These are phyloP conservation scores for Metschnikowia reukaufii DNA, from an alignment of 805 yeast genomes.

Conservation along the genomic window DNA sequence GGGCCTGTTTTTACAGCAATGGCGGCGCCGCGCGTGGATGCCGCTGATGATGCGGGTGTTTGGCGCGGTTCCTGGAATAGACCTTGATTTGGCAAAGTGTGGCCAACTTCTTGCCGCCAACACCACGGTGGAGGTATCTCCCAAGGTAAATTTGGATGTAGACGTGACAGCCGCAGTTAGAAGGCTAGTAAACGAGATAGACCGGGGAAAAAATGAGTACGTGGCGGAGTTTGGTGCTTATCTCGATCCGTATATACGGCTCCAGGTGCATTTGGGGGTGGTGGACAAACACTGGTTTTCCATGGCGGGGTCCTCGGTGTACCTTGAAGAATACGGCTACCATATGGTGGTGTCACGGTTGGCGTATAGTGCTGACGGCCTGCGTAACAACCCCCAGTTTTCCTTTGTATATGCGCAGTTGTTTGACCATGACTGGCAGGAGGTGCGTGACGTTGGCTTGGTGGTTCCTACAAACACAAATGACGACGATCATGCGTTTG, in stretches of 20 bases:
- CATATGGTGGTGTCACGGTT: slow-evolving; percentile 25
- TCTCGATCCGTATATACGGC: slow-evolving; percentile 13
- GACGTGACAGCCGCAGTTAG: slow-evolving; percentile 1
- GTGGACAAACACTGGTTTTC: slow-evolving; percentile 21
- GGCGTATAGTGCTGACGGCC: slow-evolving; percentile 18
- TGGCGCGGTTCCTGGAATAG: slow-evolving; percentile 1
- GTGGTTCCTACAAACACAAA: slow-evolving; percentile 24
- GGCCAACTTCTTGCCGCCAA: slow-evolving; percentile 3
- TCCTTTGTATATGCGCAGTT: slow-evolving; percentile 24
- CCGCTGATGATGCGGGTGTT: slow-evolving; percentile 3
- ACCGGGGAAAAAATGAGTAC: slow-evolving; percentile 11
- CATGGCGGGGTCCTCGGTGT: slow-evolving; percentile 25
- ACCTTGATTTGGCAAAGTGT: slow-evolving; percentile 7
- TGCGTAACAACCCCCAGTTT: slow-evolving; percentile 18
- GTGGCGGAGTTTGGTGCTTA: slow-evolving; percentile 11
- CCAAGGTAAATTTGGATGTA: slow-evolving; percentile 4
- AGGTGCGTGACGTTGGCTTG: slow-evolving; percentile 22
- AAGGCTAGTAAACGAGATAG: slow-evolving; percentile 9
- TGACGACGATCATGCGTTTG: slow-evolving; percentile 7
- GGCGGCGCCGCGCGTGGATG: not conserved
- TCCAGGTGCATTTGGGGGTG: slow-evolving; percentile 9
- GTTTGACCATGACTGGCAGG: slow-evolving; percentile 24
- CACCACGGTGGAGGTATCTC: slow-evolving; percentile 8
- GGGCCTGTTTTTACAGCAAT: too few relatives aligned
- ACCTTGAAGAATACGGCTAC: slow-evolving; percentile 22